A percentile compares a stretch with the other conserved stretches of the same genome.
These are phyloP conservation scores for Gossypium rotundifolium DNA, from an alignment of 345 rosid genomes.

Conservation along the genomic window DNA sequence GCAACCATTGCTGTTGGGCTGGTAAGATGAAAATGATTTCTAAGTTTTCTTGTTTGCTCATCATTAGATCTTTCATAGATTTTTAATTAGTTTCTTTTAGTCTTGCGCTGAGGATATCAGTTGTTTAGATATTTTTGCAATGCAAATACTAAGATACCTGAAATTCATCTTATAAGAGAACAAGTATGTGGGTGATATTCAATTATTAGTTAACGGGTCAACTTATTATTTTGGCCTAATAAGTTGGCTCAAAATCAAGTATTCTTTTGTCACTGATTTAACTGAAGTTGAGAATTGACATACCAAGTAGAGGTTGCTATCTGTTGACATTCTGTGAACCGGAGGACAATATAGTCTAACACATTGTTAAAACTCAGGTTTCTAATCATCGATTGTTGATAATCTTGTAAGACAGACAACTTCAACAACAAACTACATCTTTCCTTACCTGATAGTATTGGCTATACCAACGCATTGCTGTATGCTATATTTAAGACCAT, in stretches of 20 bases:
- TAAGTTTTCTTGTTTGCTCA: not conserved
- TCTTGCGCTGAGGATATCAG: not conserved
- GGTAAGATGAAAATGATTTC: conserved; percentile 3
- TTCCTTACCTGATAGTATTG: not conserved
- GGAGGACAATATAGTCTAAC: not conserved
- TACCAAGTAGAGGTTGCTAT: not conserved
- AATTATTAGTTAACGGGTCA: not conserved
- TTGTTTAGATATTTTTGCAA: not conserved
- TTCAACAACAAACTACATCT: not conserved
- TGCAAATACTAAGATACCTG: not conserved
- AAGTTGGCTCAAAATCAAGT: not conserved
- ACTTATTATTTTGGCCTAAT: not conserved
- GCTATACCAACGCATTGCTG: not conserved
- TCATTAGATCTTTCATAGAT: conserved; percentile 1
- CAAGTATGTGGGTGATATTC: not conserved
- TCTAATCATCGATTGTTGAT: not conserved
- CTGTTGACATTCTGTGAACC: not conserved
- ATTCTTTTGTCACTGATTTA: not conserved
- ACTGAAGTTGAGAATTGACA: not conserved
- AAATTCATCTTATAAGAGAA: not conserved
- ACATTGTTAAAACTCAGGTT: not conserved
- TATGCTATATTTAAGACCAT: not conserved
- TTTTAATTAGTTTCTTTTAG: not conserved
- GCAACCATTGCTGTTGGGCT: not conserved
- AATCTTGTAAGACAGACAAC: not conserved